Percentiles rank a stretch among this genome's conserved stretches.
These are phyloP conservation scores for Sanghuangporus sanghuang DNA, from an alignment of 1,284 basidiomycete species.

Conservation along the genomic window DNA sequence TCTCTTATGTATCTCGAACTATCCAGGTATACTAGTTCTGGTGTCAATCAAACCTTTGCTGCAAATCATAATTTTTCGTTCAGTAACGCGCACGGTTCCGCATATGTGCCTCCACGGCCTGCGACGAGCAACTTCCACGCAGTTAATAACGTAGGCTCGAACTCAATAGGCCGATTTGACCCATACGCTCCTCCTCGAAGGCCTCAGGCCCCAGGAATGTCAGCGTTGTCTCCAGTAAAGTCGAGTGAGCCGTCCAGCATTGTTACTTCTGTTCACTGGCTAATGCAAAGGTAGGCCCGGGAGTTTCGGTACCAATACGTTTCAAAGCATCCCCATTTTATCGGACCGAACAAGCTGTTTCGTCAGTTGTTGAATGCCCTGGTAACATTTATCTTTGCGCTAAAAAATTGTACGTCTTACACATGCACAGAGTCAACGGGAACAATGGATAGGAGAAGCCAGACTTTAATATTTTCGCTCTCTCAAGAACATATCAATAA, in stretches of 20 bases:
- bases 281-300: conserved; percentile 14
- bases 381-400: conserved; percentile 38
- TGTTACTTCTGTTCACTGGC: not conserved
- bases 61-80: conserved; percentile 7
- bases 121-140: not conserved
- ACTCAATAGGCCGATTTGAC: conserved; percentile 45
- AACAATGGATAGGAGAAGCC: conserved; percentile 67
- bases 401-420: not conserved
- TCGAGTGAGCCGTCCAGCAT: conserved; percentile 9
- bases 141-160: not conserved
- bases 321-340: conserved; percentile 83
- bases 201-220: conserved; percentile 27
- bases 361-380: conserved; percentile 63
- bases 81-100: conserved; percentile 6
- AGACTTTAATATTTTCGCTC: conserved; percentile 56
- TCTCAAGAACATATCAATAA: conserved; percentile 59
- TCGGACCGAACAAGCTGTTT: conserved; percentile 58
- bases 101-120: not conserved
- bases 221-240: conserved; percentile 20
- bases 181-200: conserved; percentile 57
- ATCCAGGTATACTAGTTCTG: conserved; percentile 10
- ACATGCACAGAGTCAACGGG: conserved; percentile 63
- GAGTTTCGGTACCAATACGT: conserved; percentile 36
- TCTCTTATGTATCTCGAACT: not conserved
- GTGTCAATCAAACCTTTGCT: not conserved